These are phyloP conservation scores for Cryptococcus jaspeensis DNA, from an alignment of 1,284 basidiomycete species.

Conservation along the genomic window DNA sequence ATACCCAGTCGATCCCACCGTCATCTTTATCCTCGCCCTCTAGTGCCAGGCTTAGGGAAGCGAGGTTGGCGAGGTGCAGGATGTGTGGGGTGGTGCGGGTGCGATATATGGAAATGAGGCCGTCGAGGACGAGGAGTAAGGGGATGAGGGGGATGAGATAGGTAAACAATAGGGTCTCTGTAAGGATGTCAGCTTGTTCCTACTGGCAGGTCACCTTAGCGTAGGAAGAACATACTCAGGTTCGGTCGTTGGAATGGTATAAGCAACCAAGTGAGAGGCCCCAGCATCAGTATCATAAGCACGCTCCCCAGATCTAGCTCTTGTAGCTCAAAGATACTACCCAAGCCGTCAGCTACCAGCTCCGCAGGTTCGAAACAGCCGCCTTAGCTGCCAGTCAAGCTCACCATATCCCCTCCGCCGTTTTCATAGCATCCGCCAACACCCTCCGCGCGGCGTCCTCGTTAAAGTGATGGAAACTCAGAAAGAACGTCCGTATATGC, in stretches of 20 bases:
- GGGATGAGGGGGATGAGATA: slow-evolving; percentile 44
- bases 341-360: neutral
- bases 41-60: slow-evolving; percentile 20
- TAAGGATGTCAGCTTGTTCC: too few species aligned
- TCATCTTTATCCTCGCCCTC: slow-evolving; percentile 23
- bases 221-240: slow-evolving; percentile 22
- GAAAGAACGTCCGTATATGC: slow-evolving; percentile 42
- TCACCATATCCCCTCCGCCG: slow-evolving; percentile 40
- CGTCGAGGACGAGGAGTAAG: slow-evolving; percentile 39
- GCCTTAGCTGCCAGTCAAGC: slow-evolving; percentile 3
- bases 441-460: slow-evolving; percentile 33
- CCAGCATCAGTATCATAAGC: slow-evolving; percentile 29
- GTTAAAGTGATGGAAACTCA: slow-evolving; percentile 46
- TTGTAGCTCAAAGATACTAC: slow-evolving; percentile 45
- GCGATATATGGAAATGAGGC: slow-evolving; percentile 35
- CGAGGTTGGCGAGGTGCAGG: slow-evolving; percentile 33
- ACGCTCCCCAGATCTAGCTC: slow-evolving; percentile 30
- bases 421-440: slow-evolving; percentile 39
- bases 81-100: slow-evolving; percentile 30
- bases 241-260: slow-evolving; percentile 34
- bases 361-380: neutral
- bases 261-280: slow-evolving; percentile 29
- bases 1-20: slow-evolving; percentile 32
- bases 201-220: too few species aligned
- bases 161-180: slow-evolving; percentile 40